Evolutionary conservation across 345 rosid genomes (phyloP).

Genomic region (Lumnitzera racemosa): DNA sequence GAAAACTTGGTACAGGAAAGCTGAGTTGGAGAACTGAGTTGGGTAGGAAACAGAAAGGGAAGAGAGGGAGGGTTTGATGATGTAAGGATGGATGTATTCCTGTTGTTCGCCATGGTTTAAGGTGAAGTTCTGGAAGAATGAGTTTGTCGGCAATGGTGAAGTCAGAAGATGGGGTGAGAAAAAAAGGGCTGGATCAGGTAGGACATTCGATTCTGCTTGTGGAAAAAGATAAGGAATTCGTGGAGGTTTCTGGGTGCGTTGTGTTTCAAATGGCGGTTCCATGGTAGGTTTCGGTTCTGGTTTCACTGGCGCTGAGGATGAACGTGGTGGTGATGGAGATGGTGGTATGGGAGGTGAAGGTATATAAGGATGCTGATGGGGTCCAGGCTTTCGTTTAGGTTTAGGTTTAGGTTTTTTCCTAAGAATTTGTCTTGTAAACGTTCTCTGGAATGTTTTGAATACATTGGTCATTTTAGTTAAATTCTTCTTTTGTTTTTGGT

Average conservation of each 20-base stretch:
- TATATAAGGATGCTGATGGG: neutral
- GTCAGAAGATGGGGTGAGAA: constrained; percentile 62
- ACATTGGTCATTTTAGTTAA: too few species aligned
- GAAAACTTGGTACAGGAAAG: constrained; percentile 59
- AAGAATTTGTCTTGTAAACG: neutral
- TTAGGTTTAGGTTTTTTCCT: constrained; percentile 4
- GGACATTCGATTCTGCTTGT: constrained; percentile 38
- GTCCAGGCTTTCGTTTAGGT: constrained; percentile 18
- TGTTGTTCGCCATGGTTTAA: constrained; percentile 76
- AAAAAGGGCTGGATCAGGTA: constrained; percentile 80
- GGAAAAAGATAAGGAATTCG: constrained; percentile 64
- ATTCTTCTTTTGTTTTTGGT: too few species aligned
- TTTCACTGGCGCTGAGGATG: neutral
- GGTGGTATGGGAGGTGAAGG: constrained; percentile 3
- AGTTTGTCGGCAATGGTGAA: constrained; percentile 79
- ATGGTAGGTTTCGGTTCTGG: constrained; percentile 7
- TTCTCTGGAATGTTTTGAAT: too few species aligned
- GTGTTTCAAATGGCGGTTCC: constrained; percentile 3
- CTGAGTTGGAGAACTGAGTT: constrained; percentile 45
- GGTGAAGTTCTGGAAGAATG: constrained; percentile 88
- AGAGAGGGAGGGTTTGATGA: constrained; percentile 51
- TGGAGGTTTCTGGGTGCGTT: constrained; percentile 14
- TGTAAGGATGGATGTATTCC: constrained; percentile 92
- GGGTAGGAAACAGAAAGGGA: constrained; percentile 78
- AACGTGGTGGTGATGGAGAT: neutral